Evolutionary conservation across 768 basidiomycete genomes (phyloP).

Genomic region (Agrocybe chaxingu): DNA sequence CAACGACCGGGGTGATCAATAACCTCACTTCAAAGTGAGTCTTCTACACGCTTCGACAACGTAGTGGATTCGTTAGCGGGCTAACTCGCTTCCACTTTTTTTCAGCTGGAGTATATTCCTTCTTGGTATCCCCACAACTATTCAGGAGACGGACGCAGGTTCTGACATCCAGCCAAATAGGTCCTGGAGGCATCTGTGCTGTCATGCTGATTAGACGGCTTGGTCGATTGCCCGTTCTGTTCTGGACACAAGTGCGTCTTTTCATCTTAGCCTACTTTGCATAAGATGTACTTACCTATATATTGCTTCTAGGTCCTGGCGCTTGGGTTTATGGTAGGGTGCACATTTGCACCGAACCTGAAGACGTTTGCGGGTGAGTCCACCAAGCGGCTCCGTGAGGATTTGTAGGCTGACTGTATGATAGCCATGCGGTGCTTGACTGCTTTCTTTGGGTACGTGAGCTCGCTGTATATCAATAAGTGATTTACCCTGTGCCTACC

Average conservation of each 20-base stretch:
- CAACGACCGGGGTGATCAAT: conserved; percentile 56
- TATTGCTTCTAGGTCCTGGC: conserved; percentile 42
- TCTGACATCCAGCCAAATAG: conserved; percentile 21
- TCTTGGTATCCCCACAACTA: conserved; percentile 34
- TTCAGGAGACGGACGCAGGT: conserved; percentile 3
- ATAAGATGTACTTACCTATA: not conserved
- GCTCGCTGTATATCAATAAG: not conserved
- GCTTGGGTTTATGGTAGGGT: conserved; percentile 43
- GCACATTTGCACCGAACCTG: conserved; percentile 54
- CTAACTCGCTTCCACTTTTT: conserved; percentile 5
- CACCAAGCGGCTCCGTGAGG: not conserved
- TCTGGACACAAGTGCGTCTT: conserved; percentile 61
- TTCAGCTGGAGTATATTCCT: conserved; percentile 67
- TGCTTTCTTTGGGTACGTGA: conserved; percentile 50
- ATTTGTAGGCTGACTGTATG: not conserved
- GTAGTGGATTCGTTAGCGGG: not conserved
- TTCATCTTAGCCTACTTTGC: not conserved
- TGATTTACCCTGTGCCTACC: not conserved
- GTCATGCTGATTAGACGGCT: conserved; percentile 62
- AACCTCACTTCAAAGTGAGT: conserved; percentile 55
- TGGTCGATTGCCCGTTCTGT: conserved; percentile 65
- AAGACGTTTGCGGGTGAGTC: conserved; percentile 50
- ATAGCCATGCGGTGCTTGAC: conserved; percentile 58
- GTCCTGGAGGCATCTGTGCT: conserved; percentile 60
- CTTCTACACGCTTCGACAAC: not conserved